phyloP scores from a whole-genome alignment of 129 eudicot genomes.

The Pulicaria dysenterica region DNA sequence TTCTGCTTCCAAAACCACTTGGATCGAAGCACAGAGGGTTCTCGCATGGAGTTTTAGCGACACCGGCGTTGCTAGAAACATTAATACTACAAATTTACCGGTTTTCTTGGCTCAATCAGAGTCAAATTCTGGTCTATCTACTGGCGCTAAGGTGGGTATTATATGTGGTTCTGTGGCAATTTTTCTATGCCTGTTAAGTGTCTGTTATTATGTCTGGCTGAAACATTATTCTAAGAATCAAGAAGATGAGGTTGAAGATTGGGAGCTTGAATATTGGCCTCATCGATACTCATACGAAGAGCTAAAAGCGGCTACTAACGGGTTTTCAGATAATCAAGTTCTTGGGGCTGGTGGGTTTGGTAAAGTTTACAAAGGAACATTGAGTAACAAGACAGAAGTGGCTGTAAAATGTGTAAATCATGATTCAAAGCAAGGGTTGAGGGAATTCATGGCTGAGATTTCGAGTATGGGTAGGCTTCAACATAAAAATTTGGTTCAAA shows the following conservation, averaged over 20 bases:
- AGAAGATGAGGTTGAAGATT: constrained; percentile 67
- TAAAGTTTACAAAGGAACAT: constrained; percentile 58
- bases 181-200: constrained; percentile 21
- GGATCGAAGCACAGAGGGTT: constrained; percentile 69
- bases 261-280: constrained; percentile 91
- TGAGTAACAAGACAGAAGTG: constrained; percentile 48
- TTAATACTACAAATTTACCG: constrained; percentile 53
- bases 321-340: constrained; percentile 43
- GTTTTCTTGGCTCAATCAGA: constrained; percentile 27
- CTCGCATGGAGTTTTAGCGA: constrained; percentile 84
- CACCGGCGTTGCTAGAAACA: constrained; percentile 52
- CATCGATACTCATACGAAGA: constrained; percentile 71
- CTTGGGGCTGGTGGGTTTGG: constrained; percentile 87
- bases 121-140: constrained; percentile 35
- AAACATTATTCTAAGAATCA: not conserved
- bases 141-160: constrained; percentile 52
- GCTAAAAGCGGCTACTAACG: constrained; percentile 52
- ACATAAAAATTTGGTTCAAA: constrained; percentile 73
- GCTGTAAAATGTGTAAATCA: constrained; percentile 85
- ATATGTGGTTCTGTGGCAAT: constrained; percentile 39
- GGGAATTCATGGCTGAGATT: constrained; percentile 91
- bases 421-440: constrained; percentile 71
- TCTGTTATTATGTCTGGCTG: constrained; percentile 53
- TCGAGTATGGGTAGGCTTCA: constrained; percentile 79
- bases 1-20: constrained; percentile 55